These are phyloP conservation scores for Chenopodium quinoa DNA, from an alignment of 148 eudicot genomes.

Conservation along the genomic window DNA sequence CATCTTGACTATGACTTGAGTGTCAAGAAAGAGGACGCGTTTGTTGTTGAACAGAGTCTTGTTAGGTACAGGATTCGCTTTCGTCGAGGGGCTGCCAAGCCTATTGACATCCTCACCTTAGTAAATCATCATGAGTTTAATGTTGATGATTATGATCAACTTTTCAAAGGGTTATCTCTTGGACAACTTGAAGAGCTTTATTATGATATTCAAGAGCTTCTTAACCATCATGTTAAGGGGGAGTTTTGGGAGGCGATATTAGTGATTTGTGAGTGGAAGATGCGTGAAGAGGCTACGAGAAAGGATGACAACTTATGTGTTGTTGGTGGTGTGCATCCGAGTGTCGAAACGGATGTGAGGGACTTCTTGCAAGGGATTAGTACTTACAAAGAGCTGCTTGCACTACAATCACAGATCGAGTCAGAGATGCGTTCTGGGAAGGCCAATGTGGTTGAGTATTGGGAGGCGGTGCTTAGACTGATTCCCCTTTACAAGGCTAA, in stretches of 20 bases:
- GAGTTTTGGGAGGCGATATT: constrained; percentile 55
- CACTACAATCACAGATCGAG: constrained; percentile 66
- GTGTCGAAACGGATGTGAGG: constrained; percentile 75
- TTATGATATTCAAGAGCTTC: too few species aligned
- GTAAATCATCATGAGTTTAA: too few species aligned
- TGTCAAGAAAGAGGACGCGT: too few species aligned
- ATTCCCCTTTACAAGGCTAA: constrained; percentile 77
- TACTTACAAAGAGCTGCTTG: constrained; percentile 56
- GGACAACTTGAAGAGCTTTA: too few species aligned
- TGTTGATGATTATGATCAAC: too few species aligned
- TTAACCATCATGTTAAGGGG: too few species aligned
- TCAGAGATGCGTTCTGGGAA: constrained; percentile 89
- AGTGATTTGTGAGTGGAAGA: constrained; percentile 90
- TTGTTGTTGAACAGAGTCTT: too few species aligned
- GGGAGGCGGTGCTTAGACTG: constrained; percentile 90
- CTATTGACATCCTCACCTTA: too few species aligned
- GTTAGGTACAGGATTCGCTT: too few species aligned
- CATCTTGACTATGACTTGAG: too few species aligned
- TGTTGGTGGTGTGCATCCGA: constrained; percentile 87
- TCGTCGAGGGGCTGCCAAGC: too few species aligned
- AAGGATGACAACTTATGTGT: constrained; percentile 74
- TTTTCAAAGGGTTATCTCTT: too few species aligned
- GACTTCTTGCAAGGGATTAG: constrained; percentile 55
- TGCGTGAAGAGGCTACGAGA: constrained; percentile 22
- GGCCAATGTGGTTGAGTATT: constrained; percentile 89